These are phyloP conservation scores for Aegle marmelos DNA, from an alignment of 345 rosid species.

Conservation along the genomic window DNA sequence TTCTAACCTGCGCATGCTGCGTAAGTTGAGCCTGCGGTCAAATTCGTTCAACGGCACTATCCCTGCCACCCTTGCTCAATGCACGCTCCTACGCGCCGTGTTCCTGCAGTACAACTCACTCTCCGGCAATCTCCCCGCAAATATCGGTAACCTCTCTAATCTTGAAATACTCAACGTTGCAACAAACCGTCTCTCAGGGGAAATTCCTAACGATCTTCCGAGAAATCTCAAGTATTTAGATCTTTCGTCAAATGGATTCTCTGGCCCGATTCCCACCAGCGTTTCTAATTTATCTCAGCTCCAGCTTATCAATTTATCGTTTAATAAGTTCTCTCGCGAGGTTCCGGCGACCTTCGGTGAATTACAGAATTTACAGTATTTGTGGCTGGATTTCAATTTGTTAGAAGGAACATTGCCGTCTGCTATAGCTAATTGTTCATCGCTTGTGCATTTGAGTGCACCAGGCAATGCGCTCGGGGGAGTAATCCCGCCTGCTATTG, in stretches of 20 bases:
- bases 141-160: constrained; percentile 49
- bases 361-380: constrained; percentile 60
- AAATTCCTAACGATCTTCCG: constrained; percentile 48
- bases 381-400: constrained; percentile 71
- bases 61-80: constrained; percentile 66
- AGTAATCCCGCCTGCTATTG: constrained; percentile 68
- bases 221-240: constrained; percentile 53
- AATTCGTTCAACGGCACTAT: constrained; percentile 75
- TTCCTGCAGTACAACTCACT: constrained; percentile 86
- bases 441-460: constrained; percentile 75
- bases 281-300: constrained; percentile 55
- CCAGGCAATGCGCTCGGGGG: constrained; percentile 68
- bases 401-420: constrained; percentile 82
- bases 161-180: constrained; percentile 66
- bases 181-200: constrained; percentile 70
- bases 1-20: constrained; percentile 46
- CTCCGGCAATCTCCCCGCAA: constrained; percentile 70
- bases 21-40: constrained; percentile 70
- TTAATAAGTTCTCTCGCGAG: constrained; percentile 64
- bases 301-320: constrained; percentile 75
- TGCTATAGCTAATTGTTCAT: constrained; percentile 70
- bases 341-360: constrained; percentile 68
- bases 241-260: constrained; percentile 68
- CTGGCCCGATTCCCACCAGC: constrained; percentile 58
- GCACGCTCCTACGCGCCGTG: constrained; percentile 64